These are phyloP conservation scores for Cutaneotrichosporon sp. DNA, from an alignment of 1,284 basidiomycete genomes.

Conservation along the genomic window DNA sequence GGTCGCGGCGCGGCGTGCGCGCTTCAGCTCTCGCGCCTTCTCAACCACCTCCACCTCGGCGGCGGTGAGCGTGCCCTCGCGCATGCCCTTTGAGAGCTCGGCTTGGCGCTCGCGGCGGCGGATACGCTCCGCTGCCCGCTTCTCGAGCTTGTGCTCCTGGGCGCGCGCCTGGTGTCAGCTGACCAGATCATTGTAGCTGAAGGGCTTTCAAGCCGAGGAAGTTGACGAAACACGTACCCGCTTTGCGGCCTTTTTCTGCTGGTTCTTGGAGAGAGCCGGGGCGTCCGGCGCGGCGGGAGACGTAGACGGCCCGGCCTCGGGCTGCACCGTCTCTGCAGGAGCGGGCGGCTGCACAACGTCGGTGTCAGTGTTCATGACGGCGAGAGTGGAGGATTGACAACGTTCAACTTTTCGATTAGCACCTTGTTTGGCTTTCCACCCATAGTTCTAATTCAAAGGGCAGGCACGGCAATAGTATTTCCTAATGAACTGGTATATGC, in stretches of 20 bases:
- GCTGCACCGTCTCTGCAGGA: not conserved
- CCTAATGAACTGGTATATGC: not conserved
- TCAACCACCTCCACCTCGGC: constrained; percentile 36
- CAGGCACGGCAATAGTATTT: not conserved
- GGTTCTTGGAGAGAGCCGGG: constrained; percentile 26
- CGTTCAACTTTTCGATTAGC: not conserved
- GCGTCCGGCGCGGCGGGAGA: not conserved
- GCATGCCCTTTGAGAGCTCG: constrained; percentile 31
- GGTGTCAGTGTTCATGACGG: not conserved
- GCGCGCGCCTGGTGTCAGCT: constrained; percentile 17
- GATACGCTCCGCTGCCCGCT: constrained; percentile 39
- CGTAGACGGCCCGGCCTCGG: constrained; percentile 1
- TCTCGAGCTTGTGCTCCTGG: constrained; percentile 34
- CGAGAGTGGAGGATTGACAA: not conserved
- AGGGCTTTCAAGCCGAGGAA: not conserved
- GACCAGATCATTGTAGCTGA: not conserved
- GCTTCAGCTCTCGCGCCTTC: constrained; percentile 27
- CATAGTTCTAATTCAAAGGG: not conserved
- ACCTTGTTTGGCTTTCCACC: not conserved
- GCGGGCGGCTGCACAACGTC: not conserved
- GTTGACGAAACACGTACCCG: constrained; percentile 30
- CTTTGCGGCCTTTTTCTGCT: constrained; percentile 43
- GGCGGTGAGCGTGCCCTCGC: constrained; percentile 38
- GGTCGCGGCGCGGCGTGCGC: constrained; percentile 23
- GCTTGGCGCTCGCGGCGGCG: constrained; percentile 29